Base-by-base conservation (phyloP, 345 rosid species). In the Acer negundo region DNA sequence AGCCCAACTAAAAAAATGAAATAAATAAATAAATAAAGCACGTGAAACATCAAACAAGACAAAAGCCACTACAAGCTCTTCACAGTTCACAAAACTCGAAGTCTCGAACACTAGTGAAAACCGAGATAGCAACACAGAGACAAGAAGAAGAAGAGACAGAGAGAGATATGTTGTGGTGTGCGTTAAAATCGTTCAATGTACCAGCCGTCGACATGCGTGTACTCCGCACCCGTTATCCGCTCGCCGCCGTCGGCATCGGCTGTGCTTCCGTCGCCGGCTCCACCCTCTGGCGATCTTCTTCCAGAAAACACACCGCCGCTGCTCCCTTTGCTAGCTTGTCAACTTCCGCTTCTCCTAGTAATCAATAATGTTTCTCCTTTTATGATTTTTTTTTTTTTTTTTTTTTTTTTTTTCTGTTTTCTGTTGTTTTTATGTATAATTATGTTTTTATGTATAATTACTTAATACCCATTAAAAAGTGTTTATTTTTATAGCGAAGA, bases 251-350 rank as follows among this genome's bases (percentile, higher is more conserved):
- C 17, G 84, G 86, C 35, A 24, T 85, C 42, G 85, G 89, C 44
- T 81, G 80, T 79, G 85, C 82, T 80, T 82, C 90, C 58, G 3
- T 73, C 11, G 80, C 74, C n/a, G 82, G 82, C 70, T 72, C 82
- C 46, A 62, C 62, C 67, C 23, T 82, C 62, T 85, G 80, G 83
- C 80, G 86, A 28, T 80, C 81, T 46, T 70, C 84, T 49, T 53
- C 85, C 65, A 64, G 72, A 23, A 78, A 42, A 64, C 85, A 74
- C 76, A 12, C 64, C 72, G 7, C 35, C 4, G 38, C 38, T 4
- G 55, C 77, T 40, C 84, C 87, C 17, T 88, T 87, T 65, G 90
- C 93, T 77, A 85, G 89, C 80, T 56, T 86, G 59, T 77, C 81
- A 80, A 67, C 82, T 19, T 81, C 82, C 40, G 62, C 86, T 15